Base-by-base conservation (phyloP, 2,329 filamentous ascomycete genomes). In the Exophiala aquamarina region DNA sequence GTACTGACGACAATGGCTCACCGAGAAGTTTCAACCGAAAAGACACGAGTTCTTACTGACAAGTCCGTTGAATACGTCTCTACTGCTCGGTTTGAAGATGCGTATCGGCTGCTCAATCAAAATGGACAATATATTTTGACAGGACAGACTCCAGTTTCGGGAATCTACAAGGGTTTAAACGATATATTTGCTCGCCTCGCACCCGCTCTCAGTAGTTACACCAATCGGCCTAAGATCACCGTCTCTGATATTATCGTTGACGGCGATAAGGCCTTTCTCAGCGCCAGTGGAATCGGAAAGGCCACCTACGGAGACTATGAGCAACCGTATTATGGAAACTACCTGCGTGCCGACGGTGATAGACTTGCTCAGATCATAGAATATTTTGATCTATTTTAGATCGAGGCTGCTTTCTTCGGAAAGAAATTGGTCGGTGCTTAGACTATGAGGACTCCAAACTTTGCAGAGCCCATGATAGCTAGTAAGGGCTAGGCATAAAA, bases 101-200 rank as follows among this genome's bases (percentile, higher is more conserved):
- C 39, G 31, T 41, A 41, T 41, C 39, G 39, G n/a, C 39, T 41
- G 15, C 39, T 41, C 21, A 41, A 41, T 15, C 8, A 28, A 15
- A 21, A 41, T 31, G 39, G 39, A 31, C 39, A 41, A 13, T 41
- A 31, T 20, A 17, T 41, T 23, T 41, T 41, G 18, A 41, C 28
- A n/a, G 26, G 28, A 8, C 26, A 34, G 40, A 34, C 23, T 17
- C 43, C 32, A 34, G 32, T 18, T n/a, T 34, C 32, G n/a, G 32
- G 32, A 34, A n/a, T 34, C 17, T 34, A 34, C 32, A 34, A 34
- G 17, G 32, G 32, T 5, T 14, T 34, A 5, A n/a, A 34, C 5
- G 32, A 34, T n/a, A 34, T 34, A 6, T 34, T 34, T 18, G 32
- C 32, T 14, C 32, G 32, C 6, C 32, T 34, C 8, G 32, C 32